Base-by-base conservation (phyloP, 2,329 filamentous ascomycete species). In the Rhinocladiella similis region DNA sequence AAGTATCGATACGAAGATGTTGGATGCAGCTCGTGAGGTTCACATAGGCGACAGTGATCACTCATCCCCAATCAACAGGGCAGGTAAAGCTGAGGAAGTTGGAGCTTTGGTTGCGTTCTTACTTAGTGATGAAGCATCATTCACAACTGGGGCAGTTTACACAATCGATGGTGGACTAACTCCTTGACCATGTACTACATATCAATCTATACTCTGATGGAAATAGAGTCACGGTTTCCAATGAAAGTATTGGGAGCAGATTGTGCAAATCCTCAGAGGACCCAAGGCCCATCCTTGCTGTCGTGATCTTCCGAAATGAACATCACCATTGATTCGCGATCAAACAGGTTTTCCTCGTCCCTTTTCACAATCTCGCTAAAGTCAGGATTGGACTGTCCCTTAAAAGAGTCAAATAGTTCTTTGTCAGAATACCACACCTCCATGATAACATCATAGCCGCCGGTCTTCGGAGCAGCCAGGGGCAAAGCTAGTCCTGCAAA, bases 71-170 rank as follows among this genome's bases (percentile, higher is more conserved):
- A 60, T 60, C 16, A 29, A 50, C 14, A 25, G 57, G 42, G n/a
- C 41, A 7, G 57, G 54, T 9, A 60, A 14, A 16, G 38, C 57
- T 27, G 47, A 51, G 1, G 72, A 75, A 54, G 67, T 71, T 0
- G 77, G 76, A 9, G 70, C 73, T 16, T 68, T 78, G 1, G 72
- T 80, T 33, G 71, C 76, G 13, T 80, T 77, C 39, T 60, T 81
- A 57, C 65, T 80, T 16, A 75, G 76, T 41, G 73, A 77, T 56
- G 73, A 74, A 3, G 66, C 73, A 1, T 74, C 73, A 3, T 80
- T 74, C 63, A 75, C 77, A 1, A 80, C 78, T 1, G 77, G 77
- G 0, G 69, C 71, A 14, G 70, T 76, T 3, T 70, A 76, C 41
- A 73, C 67, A 47, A 73, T 80, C 19, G 78, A 81, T 65, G 78